Percentiles rank a stretch among this genome's conserved stretches.
Evolutionary conservation across 2,329 filamentous ascomycete genomes (phyloP).

Genomic region (Colletotrichum spaethianum): DNA sequence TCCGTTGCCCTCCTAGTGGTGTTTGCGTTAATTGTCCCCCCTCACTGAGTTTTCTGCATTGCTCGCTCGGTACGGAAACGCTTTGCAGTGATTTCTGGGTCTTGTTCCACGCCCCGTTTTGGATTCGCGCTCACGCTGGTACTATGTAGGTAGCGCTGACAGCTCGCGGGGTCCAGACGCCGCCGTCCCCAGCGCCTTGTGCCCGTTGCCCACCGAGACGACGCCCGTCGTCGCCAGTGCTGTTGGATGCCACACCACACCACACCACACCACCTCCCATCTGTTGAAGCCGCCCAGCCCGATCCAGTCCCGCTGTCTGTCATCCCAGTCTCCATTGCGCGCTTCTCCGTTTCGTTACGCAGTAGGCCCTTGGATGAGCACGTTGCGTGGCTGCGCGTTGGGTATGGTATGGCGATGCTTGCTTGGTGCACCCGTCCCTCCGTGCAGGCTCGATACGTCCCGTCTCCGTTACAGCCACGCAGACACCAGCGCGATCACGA

Average conservation of each 20-base stretch:
- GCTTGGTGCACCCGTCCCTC: background rate
- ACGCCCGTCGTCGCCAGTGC: background rate
- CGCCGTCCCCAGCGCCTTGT: background rate
- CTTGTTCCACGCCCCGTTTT: background rate
- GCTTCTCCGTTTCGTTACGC: background rate
- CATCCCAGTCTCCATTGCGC: background rate
- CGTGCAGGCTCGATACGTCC: too few species aligned
- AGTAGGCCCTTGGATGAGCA: background rate
- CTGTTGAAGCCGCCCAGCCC: background rate
- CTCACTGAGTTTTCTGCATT: background rate
- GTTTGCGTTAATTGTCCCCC: too few species aligned
- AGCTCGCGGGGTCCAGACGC: background rate
- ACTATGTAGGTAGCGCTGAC: background rate
- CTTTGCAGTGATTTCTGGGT: background rate
- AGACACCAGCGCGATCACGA: background rate
- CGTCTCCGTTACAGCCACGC: too few species aligned
- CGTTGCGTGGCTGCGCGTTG: background rate
- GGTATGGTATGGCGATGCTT: too few species aligned
- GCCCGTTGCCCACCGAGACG: slow-evolving; percentile 7
- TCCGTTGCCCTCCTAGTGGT: background rate
- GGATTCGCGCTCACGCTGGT: too few species aligned
- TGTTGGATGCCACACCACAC: background rate
- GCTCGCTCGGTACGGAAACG: background rate
- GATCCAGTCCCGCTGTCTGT: background rate
- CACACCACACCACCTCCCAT: too few species aligned